These are phyloP conservation scores for Amylostereum chailletii DNA, from an alignment of 1,284 basidiomycete species.

Conservation along the genomic window DNA sequence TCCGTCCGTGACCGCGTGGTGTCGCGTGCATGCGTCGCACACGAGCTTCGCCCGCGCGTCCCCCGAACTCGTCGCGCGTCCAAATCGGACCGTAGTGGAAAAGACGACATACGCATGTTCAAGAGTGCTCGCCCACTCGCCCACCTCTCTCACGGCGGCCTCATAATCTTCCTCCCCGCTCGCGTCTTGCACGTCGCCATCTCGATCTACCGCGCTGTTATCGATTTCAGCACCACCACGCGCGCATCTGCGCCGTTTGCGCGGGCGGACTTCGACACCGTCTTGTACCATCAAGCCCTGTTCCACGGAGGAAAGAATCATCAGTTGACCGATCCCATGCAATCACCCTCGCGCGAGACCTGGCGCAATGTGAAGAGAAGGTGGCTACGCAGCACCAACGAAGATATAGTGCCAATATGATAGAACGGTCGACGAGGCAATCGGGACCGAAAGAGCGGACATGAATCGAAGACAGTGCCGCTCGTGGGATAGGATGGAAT, in stretches of 20 bases:
- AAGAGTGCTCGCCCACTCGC: not conserved
- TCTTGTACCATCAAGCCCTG: constrained; percentile 8
- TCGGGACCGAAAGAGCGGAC: too few species aligned
- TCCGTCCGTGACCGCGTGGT: too few species aligned
- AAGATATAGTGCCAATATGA: too few species aligned
- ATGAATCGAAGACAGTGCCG: too few species aligned
- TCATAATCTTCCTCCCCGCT: not conserved
- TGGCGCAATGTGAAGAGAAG: not conserved
- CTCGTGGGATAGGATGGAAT: constrained; percentile 3
- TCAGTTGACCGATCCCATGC: too few species aligned
- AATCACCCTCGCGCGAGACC: too few species aligned
- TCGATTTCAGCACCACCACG: constrained; percentile 5
- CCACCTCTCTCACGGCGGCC: not conserved
- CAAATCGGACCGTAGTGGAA: not conserved
- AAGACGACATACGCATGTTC: constrained; percentile 43
- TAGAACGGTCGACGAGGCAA: too few species aligned
- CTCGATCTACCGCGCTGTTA: constrained; percentile 10
- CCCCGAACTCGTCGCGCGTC: too few species aligned
- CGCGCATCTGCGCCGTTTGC: constrained; percentile 9
- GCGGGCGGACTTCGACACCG: constrained; percentile 12
- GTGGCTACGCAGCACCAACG: too few species aligned
- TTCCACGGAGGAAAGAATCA: not conserved
- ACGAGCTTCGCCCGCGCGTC: too few species aligned
- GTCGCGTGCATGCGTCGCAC: too few species aligned
- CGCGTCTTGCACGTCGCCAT: not conserved